phyloP scores from a whole-genome alignment of 2,329 filamentous ascomycete species.

The Sclerotinia borealis region DNA sequence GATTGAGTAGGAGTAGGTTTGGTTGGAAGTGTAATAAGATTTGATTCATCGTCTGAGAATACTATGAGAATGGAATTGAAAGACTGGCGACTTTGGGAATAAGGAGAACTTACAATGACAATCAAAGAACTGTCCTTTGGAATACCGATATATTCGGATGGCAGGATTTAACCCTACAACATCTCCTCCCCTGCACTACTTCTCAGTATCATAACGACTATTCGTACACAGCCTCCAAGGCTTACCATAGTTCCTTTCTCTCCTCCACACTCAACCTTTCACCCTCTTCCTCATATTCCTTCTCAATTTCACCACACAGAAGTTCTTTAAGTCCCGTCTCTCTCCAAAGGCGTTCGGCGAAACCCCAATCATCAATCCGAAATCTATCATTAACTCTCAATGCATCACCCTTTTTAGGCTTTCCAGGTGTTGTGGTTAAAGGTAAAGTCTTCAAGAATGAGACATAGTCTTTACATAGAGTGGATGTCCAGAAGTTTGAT shows the following conservation, averaged over 20 bases:
- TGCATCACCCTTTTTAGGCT: constrained; percentile 61
- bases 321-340: constrained; percentile 64
- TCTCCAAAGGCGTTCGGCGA: constrained; percentile 71
- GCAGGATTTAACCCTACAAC: constrained; percentile 82
- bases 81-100: background rate
- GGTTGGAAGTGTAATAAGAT: constrained; percentile 56
- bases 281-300: constrained; percentile 17
- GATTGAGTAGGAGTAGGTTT: constrained; percentile 40
- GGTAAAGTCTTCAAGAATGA: constrained; percentile 54
- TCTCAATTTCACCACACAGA: constrained; percentile 23
- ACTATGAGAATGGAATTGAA: background rate
- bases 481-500: constrained; percentile 54
- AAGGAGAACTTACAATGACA: constrained; percentile 72
- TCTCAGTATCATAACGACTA: background rate
- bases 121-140: constrained; percentile 82
- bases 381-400: constrained; percentile 84
- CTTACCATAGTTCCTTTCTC: constrained; percentile 29
- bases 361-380: constrained; percentile 68
- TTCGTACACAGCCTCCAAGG: background rate
- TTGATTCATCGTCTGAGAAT: constrained; percentile 74
- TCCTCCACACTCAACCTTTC: constrained; percentile 27
- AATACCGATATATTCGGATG: constrained; percentile 84
- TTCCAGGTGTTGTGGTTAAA: constrained; percentile 57
- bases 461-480: constrained; percentile 58
- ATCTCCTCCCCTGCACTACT: constrained; percentile 65